Base-by-base conservation (phyloP, 345 rosid genomes). In the Hirschfeldia incana region DNA sequence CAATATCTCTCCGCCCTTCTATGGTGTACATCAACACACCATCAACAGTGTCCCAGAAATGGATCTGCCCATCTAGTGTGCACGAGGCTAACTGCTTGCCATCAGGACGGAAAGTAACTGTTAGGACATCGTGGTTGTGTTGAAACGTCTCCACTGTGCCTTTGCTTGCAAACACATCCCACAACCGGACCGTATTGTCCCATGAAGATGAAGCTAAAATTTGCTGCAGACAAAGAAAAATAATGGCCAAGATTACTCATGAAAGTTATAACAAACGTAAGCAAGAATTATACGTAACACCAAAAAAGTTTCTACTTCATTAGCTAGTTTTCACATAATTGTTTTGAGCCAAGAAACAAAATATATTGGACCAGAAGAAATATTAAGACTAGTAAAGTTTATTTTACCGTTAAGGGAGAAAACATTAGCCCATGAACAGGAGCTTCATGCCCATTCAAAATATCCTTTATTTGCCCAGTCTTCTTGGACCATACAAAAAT, bases 401-500 rank as follows among this genome's bases (percentile, higher is more conserved):
- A 78, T 46, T 91, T 95, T 83, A 95, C 98, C 85, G 79, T 91
- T 60, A 91, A 77, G 30, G 97, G 93, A 82, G 99, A 95, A 85
- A 91, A 95, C 84, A 80, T 85, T 85, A 95, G 76, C 2, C 98
- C 98, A 74, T 93, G 98, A 81, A 95, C 99, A 0, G 99, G 99
- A 76, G 98, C 98, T 86, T 90, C 99, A 86, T 95, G 99, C 77
- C 96, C 97, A 39, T 93, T 91, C 37, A 95, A 90, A 79, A 91
- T 83, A 85, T 95, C 99, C 87, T 93, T 87, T 74, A 95, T 86
- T 59, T 94, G 93, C 73, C 96, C 94, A 0, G 96, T 95, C 88
- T 93, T 95, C 98, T 93, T 93, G 16, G 99, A 95, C 98, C 99
- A 93, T 74, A 95, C 97, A 81, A 93, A 93, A 75, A 94, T 91